Evolutionary conservation across 805 yeast genomes (phyloP).

Genomic region (Cyberlindnera veronae): DNA sequence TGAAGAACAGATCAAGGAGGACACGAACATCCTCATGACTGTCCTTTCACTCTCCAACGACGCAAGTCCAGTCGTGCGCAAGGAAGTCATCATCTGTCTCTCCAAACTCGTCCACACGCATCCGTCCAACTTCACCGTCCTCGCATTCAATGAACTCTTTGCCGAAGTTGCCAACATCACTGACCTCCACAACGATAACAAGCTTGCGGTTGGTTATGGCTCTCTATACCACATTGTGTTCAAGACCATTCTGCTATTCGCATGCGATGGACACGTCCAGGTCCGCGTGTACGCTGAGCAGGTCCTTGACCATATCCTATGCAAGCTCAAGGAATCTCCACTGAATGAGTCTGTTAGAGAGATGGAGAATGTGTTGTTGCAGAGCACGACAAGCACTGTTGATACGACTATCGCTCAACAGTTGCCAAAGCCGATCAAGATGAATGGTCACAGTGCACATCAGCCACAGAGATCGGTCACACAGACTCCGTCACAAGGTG

Average conservation of each 20-base stretch:
- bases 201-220: constrained; percentile 79
- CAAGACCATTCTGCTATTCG: constrained; percentile 74
- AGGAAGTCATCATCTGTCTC: constrained; percentile 76
- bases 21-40: constrained; percentile 64
- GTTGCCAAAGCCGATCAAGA: constrained; percentile 32
- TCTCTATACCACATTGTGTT: constrained; percentile 82
- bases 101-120: constrained; percentile 71
- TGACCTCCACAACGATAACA: constrained; percentile 31
- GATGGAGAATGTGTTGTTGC: constrained; percentile 60
- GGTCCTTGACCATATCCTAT: constrained; percentile 69
- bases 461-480: constrained; percentile 22
- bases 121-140: constrained; percentile 71
- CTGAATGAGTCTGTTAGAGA: constrained; percentile 62
- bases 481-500: too few relatives aligned
- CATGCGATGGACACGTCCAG: constrained; percentile 87
- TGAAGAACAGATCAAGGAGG: constrained; percentile 54
- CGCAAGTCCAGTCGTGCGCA: constrained; percentile 85
- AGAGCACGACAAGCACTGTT: constrained; percentile 35
- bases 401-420: constrained; percentile 21
- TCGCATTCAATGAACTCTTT: constrained; percentile 73
- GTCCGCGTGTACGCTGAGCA: constrained; percentile 69
- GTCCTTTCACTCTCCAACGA: constrained; percentile 71
- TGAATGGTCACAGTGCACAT: constrained; percentile 31
- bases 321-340: constrained; percentile 50
- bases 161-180: constrained; percentile 41